Percentiles rank a stretch among this genome's conserved stretches.
These are phyloP conservation scores for Tylopilus cervinicoccineus DNA, from an alignment of 768 basidiomycete species.

Conservation along the genomic window DNA sequence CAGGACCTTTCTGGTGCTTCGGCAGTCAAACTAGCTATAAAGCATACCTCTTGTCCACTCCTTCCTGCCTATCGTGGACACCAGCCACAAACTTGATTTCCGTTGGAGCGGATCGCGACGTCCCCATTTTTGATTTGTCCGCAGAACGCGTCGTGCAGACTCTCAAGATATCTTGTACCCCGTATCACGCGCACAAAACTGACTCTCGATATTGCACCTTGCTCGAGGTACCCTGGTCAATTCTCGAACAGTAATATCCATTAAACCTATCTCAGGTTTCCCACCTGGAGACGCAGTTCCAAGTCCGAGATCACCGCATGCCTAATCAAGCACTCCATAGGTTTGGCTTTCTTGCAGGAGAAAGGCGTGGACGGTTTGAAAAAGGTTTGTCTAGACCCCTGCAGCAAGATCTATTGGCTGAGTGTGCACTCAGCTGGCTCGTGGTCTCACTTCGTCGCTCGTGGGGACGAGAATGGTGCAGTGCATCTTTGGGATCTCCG, in stretches of 20 bases:
- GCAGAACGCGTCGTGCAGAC: slow-evolving; percentile 41
- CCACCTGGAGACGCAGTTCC: slow-evolving; percentile 50
- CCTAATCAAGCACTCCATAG: slow-evolving; percentile 35
- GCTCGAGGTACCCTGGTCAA: slow-evolving; percentile 37
- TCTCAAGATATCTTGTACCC: slow-evolving; percentile 40
- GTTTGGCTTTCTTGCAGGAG: slow-evolving; percentile 40
- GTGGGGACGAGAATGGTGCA: slow-evolving; percentile 39
- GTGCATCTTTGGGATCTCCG: slow-evolving; percentile 49
- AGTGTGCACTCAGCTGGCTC: slow-evolving; percentile 18
- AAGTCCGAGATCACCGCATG: slow-evolving; percentile 45
- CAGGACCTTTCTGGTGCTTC: slow-evolving; percentile 31
- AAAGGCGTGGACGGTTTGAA: slow-evolving; percentile 40
- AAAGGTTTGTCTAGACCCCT: slow-evolving; percentile 36
- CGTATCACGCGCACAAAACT: slow-evolving; percentile 40
- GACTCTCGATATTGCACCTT: slow-evolving; percentile 38
- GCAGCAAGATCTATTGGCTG: slow-evolving; percentile 16
- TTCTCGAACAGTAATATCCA: not conserved
- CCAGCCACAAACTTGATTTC: slow-evolving; percentile 45
- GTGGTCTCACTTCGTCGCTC: slow-evolving; percentile 37
- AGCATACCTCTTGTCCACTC: slow-evolving; percentile 42
- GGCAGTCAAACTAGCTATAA: slow-evolving; percentile 34
- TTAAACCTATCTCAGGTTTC: slow-evolving; percentile 34
- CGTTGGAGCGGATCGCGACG: slow-evolving; percentile 46
- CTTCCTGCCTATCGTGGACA: slow-evolving; percentile 40
- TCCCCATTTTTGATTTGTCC: slow-evolving; percentile 44